These are phyloP conservation scores for Colletotrichum eleusines DNA, from an alignment of 2,329 filamentous ascomycete genomes.

Conservation along the genomic window DNA sequence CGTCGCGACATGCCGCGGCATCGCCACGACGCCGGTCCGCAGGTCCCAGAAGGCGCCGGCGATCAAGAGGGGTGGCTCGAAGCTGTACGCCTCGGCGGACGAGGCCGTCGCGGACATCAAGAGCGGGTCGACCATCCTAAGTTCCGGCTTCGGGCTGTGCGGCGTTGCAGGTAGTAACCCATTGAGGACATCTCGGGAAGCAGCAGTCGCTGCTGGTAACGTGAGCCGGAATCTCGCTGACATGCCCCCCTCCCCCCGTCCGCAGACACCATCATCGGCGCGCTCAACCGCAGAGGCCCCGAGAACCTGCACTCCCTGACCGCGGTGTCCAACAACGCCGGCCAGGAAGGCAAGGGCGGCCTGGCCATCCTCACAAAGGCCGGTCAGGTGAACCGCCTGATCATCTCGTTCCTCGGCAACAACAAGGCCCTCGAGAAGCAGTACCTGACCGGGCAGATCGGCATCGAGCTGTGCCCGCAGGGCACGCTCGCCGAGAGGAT, in stretches of 20 bases:
- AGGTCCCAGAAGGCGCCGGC: conserved; percentile 34
- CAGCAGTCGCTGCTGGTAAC: background rate
- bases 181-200: conserved; percentile 41
- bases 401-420: conserved; percentile 80
- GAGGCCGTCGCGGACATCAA: conserved; percentile 78
- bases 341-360: conserved; percentile 75
- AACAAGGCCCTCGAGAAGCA: conserved; percentile 82
- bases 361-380: conserved; percentile 76
- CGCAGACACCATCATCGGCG: conserved; percentile 77
- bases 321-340: conserved; percentile 85
- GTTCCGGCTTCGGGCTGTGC: conserved; percentile 85
- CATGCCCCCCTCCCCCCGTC: too few relatives aligned
- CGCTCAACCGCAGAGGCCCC: conserved; percentile 70
- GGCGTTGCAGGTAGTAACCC: conserved; percentile 76
- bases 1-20: conserved; percentile 25
- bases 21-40: conserved; percentile 17
- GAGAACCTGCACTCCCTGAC: conserved; percentile 76
- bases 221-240: background rate
- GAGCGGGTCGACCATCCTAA: conserved; percentile 78
- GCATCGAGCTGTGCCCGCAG: conserved; percentile 81
- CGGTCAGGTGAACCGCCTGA: conserved; percentile 78
- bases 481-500: conserved; percentile 80
- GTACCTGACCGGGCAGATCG: conserved; percentile 80
- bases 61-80: conserved; percentile 54
- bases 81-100: conserved; percentile 68